phyloP scores from a whole-genome alignment of 345 rosid genomes.

The Populus nigra region DNA sequence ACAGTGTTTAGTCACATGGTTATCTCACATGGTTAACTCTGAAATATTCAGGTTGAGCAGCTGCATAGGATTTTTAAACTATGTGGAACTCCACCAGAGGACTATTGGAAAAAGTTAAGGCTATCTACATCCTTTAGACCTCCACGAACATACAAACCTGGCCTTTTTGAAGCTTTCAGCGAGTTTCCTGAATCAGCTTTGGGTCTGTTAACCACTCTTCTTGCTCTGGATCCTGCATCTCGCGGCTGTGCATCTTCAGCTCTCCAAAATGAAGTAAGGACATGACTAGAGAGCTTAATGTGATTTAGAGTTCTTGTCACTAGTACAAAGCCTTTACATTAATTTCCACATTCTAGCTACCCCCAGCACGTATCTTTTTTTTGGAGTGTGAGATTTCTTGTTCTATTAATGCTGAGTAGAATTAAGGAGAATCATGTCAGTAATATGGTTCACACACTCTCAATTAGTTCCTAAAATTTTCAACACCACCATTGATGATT shows the following conservation, averaged over 20 bases:
- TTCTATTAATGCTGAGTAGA: neutral
- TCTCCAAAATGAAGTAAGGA: slow-evolving; percentile 45
- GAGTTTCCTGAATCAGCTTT: slow-evolving; percentile 50
- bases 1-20: neutral
- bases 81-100: slow-evolving; percentile 84
- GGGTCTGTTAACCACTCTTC: slow-evolving; percentile 53
- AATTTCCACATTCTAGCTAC: neutral
- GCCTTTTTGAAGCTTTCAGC: slow-evolving; percentile 33
- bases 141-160: slow-evolving; percentile 41
- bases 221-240: slow-evolving; percentile 50
- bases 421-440: neutral
- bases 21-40: slow-evolving; percentile 2
- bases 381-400: neutral
- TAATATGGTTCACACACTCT: too few species aligned
- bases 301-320: neutral
- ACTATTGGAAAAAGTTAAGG: slow-evolving; percentile 76
- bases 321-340: neutral
- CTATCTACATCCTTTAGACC: slow-evolving; percentile 59
- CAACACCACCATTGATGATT: too few species aligned
- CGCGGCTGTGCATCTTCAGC: slow-evolving; percentile 52
- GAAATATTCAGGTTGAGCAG: slow-evolving; percentile 66
- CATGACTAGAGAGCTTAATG: neutral
- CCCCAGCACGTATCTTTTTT: neutral
- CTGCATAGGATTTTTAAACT: slow-evolving; percentile 78
- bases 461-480: too few species aligned